Base-by-base conservation (phyloP, 192 early-diverging fungal species). In the Backusella luteola region DNA sequence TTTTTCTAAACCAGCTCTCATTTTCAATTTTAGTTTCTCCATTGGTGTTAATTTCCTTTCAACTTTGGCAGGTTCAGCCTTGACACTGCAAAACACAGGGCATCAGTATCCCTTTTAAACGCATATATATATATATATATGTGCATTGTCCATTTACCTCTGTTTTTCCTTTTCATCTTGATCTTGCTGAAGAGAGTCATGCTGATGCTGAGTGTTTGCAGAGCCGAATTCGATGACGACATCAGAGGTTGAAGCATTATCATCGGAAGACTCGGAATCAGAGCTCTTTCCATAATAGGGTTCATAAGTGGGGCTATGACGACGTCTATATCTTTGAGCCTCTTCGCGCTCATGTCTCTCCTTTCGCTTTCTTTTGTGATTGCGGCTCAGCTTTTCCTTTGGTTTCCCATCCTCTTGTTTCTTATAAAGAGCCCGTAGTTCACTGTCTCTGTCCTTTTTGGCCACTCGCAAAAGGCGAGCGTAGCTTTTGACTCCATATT, bases 401-500 rank as follows among this genome's bases (percentile, higher is more conserved):
- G 46, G 53, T 29, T 39, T 68, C 26, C 66, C 44, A 35, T 80
- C 81, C 63, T 76, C 66, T 66, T 83, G 74, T 67, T 73, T 71
- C 38, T 44, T 44, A 41, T 77, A 75, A 1, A 85, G 71, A 15
- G 80, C 49, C 46, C 74, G 53, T 32, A 80, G 32, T 46, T 85
- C 75, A 67, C 77, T 71, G 63, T 82, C 80, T 32, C 85, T 72
- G 14, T 85, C 82, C 34, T 75, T 73, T 29, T 83, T 83, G 4
- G 84, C 84, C 0, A 71, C 77, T n/a, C 79, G 79, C 29, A 88
- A 75, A 15, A 83, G 67, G 34, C 79, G 71, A 2, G 81, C 73
- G 53, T 82, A 83, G 19, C 88, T 79, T 12, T 70, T 59, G 23
- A 89, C 85, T 17, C 81, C 84, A 52, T 86, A 89, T 67, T 77